phyloP scores from a whole-genome alignment of 2,329 filamentous ascomycete species.

The Mycogone perniciosa region DNA sequence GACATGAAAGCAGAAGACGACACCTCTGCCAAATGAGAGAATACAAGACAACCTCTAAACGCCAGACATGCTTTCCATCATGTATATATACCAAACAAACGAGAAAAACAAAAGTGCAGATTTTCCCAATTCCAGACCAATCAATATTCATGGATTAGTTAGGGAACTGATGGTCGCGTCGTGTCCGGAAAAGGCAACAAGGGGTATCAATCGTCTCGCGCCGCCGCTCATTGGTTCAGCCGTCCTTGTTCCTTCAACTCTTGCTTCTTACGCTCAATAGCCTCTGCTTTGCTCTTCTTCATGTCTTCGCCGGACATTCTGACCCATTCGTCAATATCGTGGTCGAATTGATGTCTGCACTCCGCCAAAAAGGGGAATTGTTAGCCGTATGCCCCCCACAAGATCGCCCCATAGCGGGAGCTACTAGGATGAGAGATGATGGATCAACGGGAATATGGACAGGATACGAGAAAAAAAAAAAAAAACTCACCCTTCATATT shows the following conservation, averaged over 20 bases:
- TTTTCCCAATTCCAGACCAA: too few relatives aligned
- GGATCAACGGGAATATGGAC: neutral
- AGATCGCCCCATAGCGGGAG: too few relatives aligned
- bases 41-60: neutral
- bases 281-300: conserved; percentile 19
- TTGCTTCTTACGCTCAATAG: conserved; percentile 21
- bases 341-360: conserved; percentile 53
- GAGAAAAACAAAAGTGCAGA: neutral
- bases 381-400: conserved; percentile 9
- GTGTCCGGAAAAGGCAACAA: neutral
- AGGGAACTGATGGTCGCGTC: too few relatives aligned
- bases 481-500: conserved; percentile 53
- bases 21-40: neutral
- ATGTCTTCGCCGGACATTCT: conserved; percentile 31
- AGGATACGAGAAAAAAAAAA: conserved; percentile 3
- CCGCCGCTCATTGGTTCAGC: too few relatives aligned
- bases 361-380: conserved; percentile 1
- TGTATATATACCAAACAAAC: neutral
- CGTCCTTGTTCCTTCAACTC: conserved; percentile 18
- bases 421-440: too few relatives aligned
- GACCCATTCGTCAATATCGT: conserved; percentile 54
- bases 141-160: too few relatives aligned
- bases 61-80: neutral
- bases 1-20: too few relatives aligned
- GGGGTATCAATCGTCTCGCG: neutral